Evolutionary conservation across 2,329 filamentous ascomycete genomes (phyloP), one percentile per base, ranked within the genome.

Genomic region (Fusarium burgessii): DNA sequence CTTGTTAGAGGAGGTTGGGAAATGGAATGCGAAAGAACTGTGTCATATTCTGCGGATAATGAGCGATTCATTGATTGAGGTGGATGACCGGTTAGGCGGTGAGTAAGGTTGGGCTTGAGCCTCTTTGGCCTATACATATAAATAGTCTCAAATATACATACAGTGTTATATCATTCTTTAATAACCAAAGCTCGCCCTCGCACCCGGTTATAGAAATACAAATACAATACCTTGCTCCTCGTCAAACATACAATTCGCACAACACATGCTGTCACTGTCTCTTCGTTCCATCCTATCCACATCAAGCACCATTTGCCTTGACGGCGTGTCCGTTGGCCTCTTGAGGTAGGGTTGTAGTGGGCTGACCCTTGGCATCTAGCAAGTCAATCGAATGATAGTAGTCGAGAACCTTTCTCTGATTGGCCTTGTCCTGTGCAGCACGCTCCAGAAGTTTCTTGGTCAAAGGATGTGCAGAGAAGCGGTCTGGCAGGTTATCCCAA

Each of bases 1-100:
- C 9, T 57, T 68, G 3, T 8, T 68, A 17, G 65, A 66, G 7
- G 65, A 68, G 2, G 56, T 68, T 9, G 56, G 65, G 5, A 68
- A 57, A 23, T 66, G 65, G 62, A 66, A 68, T 20, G 25, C 38
- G n/a, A 40, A 33, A 18, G 41, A 50, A 10, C 18, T 68, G 3
- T 47, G 65, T 35, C 56, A 61, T 40, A 58, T 68, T 36, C 33
- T 68, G 8, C 32, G 43, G 7, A 46, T 66, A 25, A 66, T 68
- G 65, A 68, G 62, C 23, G 65, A 68, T 38, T 47, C 42, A 9
- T 15, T 66, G 42, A 25, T 51, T 4, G 62, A 66, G 1, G 46
- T 54, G 15, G 51, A 54, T 15, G 51, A 45, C n/a, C 36, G n/a
- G 6, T 23, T 45, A 14, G 15, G 51, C 0, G 25, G n/a, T 7